phyloP scores from a whole-genome alignment of 805 yeast species.

The Huiozyma sinensis region DNA sequence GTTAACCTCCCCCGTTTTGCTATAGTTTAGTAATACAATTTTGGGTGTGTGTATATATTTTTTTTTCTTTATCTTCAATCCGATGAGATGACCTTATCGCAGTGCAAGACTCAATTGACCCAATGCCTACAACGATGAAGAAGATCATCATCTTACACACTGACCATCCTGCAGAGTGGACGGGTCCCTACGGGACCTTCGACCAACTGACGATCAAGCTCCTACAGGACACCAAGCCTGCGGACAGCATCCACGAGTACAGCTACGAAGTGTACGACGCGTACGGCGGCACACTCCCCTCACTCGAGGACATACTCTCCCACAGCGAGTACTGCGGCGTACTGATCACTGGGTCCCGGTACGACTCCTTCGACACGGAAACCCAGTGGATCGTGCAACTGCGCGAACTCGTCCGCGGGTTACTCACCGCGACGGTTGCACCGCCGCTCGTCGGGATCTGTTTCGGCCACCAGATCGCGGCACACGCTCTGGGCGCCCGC shows the following conservation, averaged over 20 bases:
- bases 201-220: slow-evolving; percentile 18
- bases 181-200: slow-evolving; percentile 19
- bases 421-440: slow-evolving; percentile 2
- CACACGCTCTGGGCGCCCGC: slow-evolving; percentile 50
- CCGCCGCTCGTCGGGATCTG: slow-evolving; percentile 64
- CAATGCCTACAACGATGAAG: too few relatives aligned
- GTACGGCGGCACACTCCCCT: slow-evolving; percentile 18
- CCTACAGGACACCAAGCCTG: slow-evolving; percentile 9
- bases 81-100: too few relatives aligned
- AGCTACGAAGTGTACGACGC: slow-evolving; percentile 15
- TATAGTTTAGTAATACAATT: too few relatives aligned
- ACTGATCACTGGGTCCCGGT: slow-evolving; percentile 38
- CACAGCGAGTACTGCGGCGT: slow-evolving; percentile 26
- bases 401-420: slow-evolving; percentile 26
- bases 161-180: slow-evolving; percentile 16
- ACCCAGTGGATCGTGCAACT: slow-evolving; percentile 34
- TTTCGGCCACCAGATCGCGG: slow-evolving; percentile 79
- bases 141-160: slow-evolving; percentile 22
- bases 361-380: slow-evolving; percentile 33
- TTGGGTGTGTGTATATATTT: too few relatives aligned
- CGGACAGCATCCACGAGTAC: slow-evolving; percentile 6
- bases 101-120: too few relatives aligned
- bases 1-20: too few relatives aligned
- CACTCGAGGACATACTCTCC: slow-evolving; percentile 7
- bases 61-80: too few relatives aligned